Evolutionary conservation across 2,329 filamentous ascomycete species (phyloP).

Genomic region (Talaromyces piceae): DNA sequence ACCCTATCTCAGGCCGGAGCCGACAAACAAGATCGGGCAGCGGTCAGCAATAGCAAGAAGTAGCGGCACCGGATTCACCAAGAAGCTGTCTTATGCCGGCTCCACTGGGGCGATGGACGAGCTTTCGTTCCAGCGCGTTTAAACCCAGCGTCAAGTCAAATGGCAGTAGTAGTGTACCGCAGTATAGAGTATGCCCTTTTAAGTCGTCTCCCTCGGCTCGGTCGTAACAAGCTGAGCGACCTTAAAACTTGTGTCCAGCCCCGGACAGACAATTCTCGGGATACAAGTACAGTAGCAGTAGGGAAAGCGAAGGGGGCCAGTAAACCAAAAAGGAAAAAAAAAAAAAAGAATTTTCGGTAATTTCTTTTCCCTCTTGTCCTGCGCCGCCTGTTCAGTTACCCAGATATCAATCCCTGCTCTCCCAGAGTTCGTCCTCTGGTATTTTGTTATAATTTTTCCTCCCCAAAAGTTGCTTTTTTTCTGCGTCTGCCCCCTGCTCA

Average conservation of each 20-base stretch:
- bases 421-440: background rate
- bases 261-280: background rate
- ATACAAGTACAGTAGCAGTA: slow-evolving; percentile 12
- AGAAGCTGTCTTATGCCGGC: background rate
- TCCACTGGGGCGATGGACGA: background rate
- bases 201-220: background rate
- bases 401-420: background rate
- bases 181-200: background rate
- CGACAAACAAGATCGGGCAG: slow-evolving; percentile 1
- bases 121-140: background rate
- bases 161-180: background rate
- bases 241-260: background rate
- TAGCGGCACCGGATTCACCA: background rate
- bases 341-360: background rate
- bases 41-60: background rate
- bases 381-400: background rate
- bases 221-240: background rate
- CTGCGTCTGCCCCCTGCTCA: background rate
- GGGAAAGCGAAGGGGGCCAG: background rate
- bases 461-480: background rate
- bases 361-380: no score
- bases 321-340: no score
- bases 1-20: background rate
- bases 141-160: background rate
- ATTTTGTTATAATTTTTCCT: background rate